A percentile compares a stretch with the other conserved stretches of the same genome.
These are phyloP conservation scores for Tolypocladium guangdongense DNA, from an alignment of 2,329 filamentous ascomycete species.

Conservation along the genomic window DNA sequence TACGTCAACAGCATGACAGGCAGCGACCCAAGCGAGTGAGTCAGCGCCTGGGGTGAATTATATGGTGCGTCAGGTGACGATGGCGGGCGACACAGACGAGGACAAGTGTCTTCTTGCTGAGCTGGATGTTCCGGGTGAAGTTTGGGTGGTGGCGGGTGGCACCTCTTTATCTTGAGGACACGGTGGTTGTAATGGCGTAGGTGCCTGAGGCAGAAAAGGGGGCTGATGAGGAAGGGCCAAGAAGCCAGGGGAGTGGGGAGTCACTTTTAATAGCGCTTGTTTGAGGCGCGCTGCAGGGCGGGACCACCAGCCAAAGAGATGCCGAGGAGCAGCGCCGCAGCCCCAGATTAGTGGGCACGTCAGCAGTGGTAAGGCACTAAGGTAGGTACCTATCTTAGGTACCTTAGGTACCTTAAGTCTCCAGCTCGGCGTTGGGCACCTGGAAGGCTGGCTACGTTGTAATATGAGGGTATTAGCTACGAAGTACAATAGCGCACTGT, in stretches of 20 bases:
- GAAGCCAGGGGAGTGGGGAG: not conserved
- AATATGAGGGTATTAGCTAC: too few species aligned
- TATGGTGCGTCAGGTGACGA: constrained; percentile 11
- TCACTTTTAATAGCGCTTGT: not conserved
- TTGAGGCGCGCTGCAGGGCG: not conserved
- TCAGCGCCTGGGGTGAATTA: constrained; percentile 7
- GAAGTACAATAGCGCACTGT: not conserved
- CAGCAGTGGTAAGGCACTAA: not conserved
- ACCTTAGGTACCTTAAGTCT: too few species aligned
- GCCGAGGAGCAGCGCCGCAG: not conserved
- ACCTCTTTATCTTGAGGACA: constrained; percentile 25
- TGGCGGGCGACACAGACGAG: constrained; percentile 8
- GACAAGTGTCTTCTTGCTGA: constrained; percentile 16
- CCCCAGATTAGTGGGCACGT: not conserved
- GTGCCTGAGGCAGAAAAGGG: constrained; percentile 12
- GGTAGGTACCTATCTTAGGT: too few species aligned
- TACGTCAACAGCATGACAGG: constrained; percentile 12
- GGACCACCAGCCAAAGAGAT: not conserved
- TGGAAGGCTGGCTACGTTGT: too few species aligned
- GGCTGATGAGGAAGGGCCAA: not conserved
- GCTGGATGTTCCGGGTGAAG: too few species aligned
- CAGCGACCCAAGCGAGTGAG: constrained; percentile 10
- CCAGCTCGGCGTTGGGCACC: too few species aligned
- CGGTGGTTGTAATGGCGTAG: constrained; percentile 7
- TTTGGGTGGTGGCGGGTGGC: constrained; percentile 12